Conservation (phyloP, 2,329 filamentous ascomycete genomes). For the Hansfordia pulvinata region DNA sequence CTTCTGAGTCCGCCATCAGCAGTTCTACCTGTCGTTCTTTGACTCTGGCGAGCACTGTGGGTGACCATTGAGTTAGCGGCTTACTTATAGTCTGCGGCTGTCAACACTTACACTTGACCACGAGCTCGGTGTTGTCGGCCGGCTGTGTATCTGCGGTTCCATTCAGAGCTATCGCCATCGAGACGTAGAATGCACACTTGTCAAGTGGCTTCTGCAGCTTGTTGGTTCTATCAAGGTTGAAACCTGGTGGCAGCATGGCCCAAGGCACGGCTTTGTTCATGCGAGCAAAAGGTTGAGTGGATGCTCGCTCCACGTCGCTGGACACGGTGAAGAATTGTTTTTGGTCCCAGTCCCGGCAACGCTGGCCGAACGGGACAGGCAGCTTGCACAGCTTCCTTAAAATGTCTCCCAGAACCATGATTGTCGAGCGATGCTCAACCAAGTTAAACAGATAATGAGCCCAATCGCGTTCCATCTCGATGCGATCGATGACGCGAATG, state of each 20-base stretch:
- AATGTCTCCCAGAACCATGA: constrained; percentile 11
- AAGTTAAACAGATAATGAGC: constrained; percentile 15
- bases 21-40: constrained; percentile 7
- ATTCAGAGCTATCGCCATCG: too few species aligned
- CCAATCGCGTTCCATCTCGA: too few species aligned
- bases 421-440: constrained; percentile 14
- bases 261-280: constrained; percentile 3
- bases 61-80: neutral
- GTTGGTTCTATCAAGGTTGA: too few species aligned
- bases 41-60: constrained; percentile 9
- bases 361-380: constrained; percentile 6
- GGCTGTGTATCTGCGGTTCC: too few species aligned
- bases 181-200: too few species aligned
- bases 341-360: constrained; percentile 15
- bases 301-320: constrained; percentile 5
- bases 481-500: constrained; percentile 7
- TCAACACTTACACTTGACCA: too few species aligned
- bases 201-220: too few species aligned
- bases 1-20: constrained; percentile 6
- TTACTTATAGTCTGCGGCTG: neutral
- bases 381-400: constrained; percentile 9
- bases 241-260: too few species aligned
- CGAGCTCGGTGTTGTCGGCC: too few species aligned
- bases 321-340: too few species aligned
- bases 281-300: constrained; percentile 5